Percentiles rank a stretch among this genome's conserved stretches.
Conservation (phyloP, 768 basidiomycete species). For the Tylopilus felleus region DNA sequence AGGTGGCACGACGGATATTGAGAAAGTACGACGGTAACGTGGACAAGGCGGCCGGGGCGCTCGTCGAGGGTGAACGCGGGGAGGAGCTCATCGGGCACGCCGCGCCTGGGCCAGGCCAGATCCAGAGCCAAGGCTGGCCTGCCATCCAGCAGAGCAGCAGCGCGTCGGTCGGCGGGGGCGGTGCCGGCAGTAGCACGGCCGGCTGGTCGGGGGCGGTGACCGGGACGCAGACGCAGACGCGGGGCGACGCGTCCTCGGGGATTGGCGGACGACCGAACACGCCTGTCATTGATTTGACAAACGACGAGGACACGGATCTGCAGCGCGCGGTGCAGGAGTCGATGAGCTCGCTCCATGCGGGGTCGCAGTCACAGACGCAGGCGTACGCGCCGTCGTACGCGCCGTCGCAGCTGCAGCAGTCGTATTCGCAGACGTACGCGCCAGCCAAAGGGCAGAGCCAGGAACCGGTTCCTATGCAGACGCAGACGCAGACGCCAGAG, state of each 20-base stretch:
- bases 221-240: background rate
- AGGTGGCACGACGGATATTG: constrained; percentile 52
- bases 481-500: constrained; percentile 26
- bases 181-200: background rate
- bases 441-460: constrained; percentile 1
- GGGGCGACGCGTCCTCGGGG: background rate
- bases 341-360: constrained; percentile 36
- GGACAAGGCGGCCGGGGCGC: constrained; percentile 52
- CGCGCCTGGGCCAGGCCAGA: background rate
- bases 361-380: constrained; percentile 23
- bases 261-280: constrained; percentile 24
- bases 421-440: constrained; percentile 15
- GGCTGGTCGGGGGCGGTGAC: background rate
- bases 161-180: too few species aligned
- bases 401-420: constrained; percentile 11
- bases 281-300: constrained; percentile 57
- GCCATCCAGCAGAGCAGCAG: background rate
- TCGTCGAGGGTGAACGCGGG: constrained; percentile 50
- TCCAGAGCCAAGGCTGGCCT: constrained; percentile 14
- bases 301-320: constrained; percentile 50
- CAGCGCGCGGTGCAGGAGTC: constrained; percentile 53
- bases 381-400: constrained; percentile 12
- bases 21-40: constrained; percentile 59
- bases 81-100: constrained; percentile 22
- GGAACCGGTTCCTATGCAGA: background rate